These are phyloP conservation scores for Cardamine resedifolia DNA, from an alignment of 345 rosid species.

Conservation along the genomic window DNA sequence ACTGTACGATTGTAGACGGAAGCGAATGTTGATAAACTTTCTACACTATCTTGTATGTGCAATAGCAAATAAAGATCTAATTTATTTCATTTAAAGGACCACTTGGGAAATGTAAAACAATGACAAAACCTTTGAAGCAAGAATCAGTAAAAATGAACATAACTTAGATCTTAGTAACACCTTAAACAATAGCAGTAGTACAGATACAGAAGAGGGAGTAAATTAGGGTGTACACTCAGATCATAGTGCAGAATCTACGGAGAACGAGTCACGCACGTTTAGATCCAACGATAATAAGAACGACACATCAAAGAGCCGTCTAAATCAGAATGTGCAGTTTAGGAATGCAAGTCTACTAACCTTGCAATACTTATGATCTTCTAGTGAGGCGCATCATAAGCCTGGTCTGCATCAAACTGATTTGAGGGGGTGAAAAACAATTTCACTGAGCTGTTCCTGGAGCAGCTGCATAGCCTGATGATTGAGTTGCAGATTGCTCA, in stretches of 20 bases:
- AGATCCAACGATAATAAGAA: conserved; percentile 12
- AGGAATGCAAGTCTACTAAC: conserved; percentile 25
- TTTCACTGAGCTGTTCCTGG: conserved; percentile 57
- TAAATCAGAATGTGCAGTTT: conserved; percentile 13
- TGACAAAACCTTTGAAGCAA: neutral
- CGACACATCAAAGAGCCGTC: neutral
- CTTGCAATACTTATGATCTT: conserved; percentile 2
- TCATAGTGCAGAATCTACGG: neutral
- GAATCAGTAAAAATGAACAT: neutral
- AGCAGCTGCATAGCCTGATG: conserved; percentile 55
- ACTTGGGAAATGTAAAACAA: neutral
- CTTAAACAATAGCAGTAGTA: conserved; percentile 14
- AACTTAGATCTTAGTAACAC: neutral
- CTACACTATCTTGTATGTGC: neutral
- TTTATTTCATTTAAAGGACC: neutral
- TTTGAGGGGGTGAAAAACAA: conserved; percentile 47
- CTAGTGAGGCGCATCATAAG: conserved; percentile 49
- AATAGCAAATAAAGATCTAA: neutral
- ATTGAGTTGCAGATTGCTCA: conserved; percentile 65
- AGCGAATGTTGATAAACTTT: conserved; percentile 20
- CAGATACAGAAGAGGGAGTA: neutral
- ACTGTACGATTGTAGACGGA: neutral
- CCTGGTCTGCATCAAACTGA: conserved; percentile 58
- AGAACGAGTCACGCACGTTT: neutral
- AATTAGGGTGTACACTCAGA: conserved; percentile 11